Evolutionary conservation across 2,329 filamentous ascomycete species (phyloP).

Genomic region (Graphiopsis chlorocephala): DNA sequence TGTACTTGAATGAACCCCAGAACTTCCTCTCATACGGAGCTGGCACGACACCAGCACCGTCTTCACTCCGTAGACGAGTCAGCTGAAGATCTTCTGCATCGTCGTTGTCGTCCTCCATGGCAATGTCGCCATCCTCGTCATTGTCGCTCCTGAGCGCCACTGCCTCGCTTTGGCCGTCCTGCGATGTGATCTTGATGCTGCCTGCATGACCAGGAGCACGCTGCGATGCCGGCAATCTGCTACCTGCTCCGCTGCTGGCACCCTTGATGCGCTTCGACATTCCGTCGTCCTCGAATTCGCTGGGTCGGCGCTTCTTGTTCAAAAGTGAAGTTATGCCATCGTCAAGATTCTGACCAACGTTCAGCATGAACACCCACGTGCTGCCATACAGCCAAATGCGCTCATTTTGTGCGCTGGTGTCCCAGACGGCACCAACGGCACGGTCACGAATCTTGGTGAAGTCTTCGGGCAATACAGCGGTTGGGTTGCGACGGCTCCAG

Average conservation of each 20-base stretch:
- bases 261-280: slow-evolving; percentile 43
- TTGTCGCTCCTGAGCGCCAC: slow-evolving; percentile 38
- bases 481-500: slow-evolving; percentile 82
- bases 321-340: background rate
- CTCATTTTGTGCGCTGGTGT: slow-evolving; percentile 53
- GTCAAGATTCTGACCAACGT: slow-evolving; percentile 68
- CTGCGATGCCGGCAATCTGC: slow-evolving; percentile 15
- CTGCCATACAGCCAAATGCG: slow-evolving; percentile 85
- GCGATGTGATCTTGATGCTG: slow-evolving; percentile 14
- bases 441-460: slow-evolving; percentile 74
- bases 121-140: slow-evolving; percentile 40
- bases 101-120: slow-evolving; percentile 42
- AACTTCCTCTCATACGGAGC: slow-evolving; percentile 35
- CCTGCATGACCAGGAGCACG: slow-evolving; percentile 15
- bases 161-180: slow-evolving; percentile 30
- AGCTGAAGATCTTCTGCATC: slow-evolving; percentile 18
- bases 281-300: slow-evolving; percentile 23
- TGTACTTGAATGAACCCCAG: slow-evolving; percentile 91
- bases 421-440: slow-evolving; percentile 83
- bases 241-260: slow-evolving; percentile 41
- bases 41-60: slow-evolving; percentile 19
- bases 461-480: slow-evolving; percentile 68
- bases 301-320: slow-evolving; percentile 28
- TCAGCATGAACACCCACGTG: slow-evolving; percentile 88
- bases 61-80: slow-evolving; percentile 6